phyloP scores from a whole-genome alignment of 768 basidiomycete species.

The Podaxis carcinomalis region DNA sequence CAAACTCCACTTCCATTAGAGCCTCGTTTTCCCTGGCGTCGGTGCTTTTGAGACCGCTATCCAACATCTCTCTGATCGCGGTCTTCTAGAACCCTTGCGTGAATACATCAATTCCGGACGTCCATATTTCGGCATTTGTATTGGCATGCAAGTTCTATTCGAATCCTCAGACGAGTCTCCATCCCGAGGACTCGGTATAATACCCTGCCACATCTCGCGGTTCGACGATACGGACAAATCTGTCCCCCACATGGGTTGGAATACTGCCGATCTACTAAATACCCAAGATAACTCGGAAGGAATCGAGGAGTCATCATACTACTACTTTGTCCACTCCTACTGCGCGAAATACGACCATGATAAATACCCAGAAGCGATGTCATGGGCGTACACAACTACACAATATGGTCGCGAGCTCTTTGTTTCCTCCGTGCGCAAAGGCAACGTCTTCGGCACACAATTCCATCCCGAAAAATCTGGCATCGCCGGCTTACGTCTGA shows the following conservation, averaged over 20 bases:
- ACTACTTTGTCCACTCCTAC: conserved; percentile 98
- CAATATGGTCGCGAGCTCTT: conserved; percentile 95
- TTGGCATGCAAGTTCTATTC: conserved; percentile 97
- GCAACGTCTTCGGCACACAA: conserved; percentile 88
- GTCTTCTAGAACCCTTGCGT: conserved; percentile 75
- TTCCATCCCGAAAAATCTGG: conserved; percentile 99
- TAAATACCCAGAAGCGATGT: conserved; percentile 47
- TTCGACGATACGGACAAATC: conserved; percentile 75
- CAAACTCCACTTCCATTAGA: conserved; percentile 42
- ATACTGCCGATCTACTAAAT: conserved; percentile 61
- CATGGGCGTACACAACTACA: conserved; percentile 83
- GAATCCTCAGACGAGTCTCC: conserved; percentile 79
- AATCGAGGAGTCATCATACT: conserved; percentile 56
- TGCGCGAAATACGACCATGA: conserved; percentile 70
- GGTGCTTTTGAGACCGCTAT: conserved; percentile 91
- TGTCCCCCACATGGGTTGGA: conserved; percentile 99
- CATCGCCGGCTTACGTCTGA: conserved; percentile 72
- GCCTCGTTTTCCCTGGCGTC: conserved; percentile 94
- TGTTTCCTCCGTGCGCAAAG: conserved; percentile 75
- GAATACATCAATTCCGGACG: conserved; percentile 81
- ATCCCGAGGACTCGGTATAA: conserved; percentile 71
- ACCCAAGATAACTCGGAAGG: conserved; percentile 38
- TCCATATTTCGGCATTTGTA: conserved; percentile 97
- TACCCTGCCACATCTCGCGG: conserved; percentile 74
- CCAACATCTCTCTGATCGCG: conserved; percentile 63